Evolutionary conservation across 768 basidiomycete species (phyloP).

Genomic region (Leccinum olivaceopallidum): DNA sequence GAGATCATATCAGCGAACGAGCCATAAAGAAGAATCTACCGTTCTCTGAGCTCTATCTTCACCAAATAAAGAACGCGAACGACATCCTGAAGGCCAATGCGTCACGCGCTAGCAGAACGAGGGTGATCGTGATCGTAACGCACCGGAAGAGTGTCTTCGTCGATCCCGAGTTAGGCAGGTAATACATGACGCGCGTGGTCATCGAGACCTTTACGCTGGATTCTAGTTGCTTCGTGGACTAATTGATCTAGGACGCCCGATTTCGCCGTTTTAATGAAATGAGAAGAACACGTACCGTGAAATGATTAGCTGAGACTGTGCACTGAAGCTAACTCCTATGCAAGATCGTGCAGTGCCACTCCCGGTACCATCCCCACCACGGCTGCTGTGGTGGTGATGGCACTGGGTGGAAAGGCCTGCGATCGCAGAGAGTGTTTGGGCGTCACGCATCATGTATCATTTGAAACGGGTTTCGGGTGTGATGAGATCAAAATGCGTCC

Average conservation of each 20-base stretch:
- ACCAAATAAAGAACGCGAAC: background rate
- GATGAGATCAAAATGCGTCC: background rate
- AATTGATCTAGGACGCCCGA: too few relatives aligned
- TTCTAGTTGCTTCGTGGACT: background rate
- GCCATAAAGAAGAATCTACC: background rate
- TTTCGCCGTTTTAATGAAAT: background rate
- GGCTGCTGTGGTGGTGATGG: background rate
- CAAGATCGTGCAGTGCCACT: background rate
- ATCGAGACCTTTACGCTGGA: background rate
- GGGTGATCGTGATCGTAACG: background rate
- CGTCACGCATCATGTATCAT: background rate
- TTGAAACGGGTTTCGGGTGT: background rate
- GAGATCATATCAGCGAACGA: background rate
- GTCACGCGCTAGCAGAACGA: slow-evolving; percentile 6
- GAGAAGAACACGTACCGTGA: background rate
- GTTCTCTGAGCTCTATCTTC: background rate
- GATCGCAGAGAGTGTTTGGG: background rate
- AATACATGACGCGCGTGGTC: background rate
- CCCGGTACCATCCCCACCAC: background rate
- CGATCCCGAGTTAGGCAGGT: background rate
- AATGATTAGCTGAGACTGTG: too few relatives aligned
- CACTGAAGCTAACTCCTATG: background rate
- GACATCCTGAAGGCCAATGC: slow-evolving; percentile 8
- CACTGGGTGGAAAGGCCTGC: background rate
- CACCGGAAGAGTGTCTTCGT: background rate